These are phyloP conservation scores for Termitomyces eurrhizus DNA, from an alignment of 768 basidiomycete genomes.

Conservation along the genomic window DNA sequence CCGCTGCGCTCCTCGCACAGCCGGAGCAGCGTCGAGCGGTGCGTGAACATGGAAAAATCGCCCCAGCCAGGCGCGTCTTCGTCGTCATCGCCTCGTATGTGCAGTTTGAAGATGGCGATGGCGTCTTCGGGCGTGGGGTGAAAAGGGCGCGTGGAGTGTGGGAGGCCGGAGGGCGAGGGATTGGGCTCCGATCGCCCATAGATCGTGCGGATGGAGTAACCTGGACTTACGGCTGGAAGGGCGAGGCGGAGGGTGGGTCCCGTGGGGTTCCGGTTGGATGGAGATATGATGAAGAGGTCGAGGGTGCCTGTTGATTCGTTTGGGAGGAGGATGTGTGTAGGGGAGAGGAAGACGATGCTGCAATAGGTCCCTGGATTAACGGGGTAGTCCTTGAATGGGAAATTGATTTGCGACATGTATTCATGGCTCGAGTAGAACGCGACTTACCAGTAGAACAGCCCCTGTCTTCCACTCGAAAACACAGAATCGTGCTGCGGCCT, in stretches of 20 bases:
- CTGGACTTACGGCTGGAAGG: not conserved
- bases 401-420: not conserved
- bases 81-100: not conserved
- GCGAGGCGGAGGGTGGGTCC: conserved; percentile 1
- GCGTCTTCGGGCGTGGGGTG: conserved; percentile 8
- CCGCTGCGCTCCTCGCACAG: not conserved
- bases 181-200: conserved; percentile 12
- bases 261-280: not conserved
- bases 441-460: conserved; percentile 27
- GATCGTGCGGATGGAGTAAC: conserved; percentile 4
- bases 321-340: conserved; percentile 23
- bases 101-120: conserved; percentile 10
- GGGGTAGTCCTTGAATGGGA: conserved; percentile 10
- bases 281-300: conserved; percentile 20
- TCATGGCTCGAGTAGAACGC: conserved; percentile 4
- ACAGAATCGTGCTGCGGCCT: conserved; percentile 28
- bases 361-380: conserved; percentile 17
- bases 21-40: conserved; percentile 10
- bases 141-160: conserved; percentile 3
- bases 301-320: conserved; percentile 18
- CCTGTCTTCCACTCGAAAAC: conserved; percentile 43
- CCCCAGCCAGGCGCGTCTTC: not conserved
- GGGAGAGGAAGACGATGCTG: conserved; percentile 21
- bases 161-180: conserved; percentile 1
- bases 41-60: conserved; percentile 10